Percentiles rank a stretch among this genome's conserved stretches.
Conservation (phyloP, 108 stramenopile genomes). For the Schizochytrium sp. region DNA sequence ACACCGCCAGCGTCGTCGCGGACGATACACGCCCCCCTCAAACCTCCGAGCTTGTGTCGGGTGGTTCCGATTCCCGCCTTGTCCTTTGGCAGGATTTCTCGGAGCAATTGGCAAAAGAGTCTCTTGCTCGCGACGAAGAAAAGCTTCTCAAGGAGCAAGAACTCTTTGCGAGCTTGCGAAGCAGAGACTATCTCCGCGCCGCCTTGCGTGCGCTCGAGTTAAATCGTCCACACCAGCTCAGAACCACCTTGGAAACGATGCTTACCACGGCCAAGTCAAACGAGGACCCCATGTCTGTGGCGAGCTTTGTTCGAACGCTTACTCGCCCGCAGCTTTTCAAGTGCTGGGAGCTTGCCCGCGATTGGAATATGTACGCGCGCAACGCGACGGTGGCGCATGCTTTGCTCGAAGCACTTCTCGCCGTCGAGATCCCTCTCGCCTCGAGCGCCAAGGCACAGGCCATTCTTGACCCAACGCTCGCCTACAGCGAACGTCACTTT, state of each 20-base stretch:
- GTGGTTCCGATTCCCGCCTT: conserved; percentile 80
- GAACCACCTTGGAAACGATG: background rate
- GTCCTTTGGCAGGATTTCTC: conserved; percentile 86
- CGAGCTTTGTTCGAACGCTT: background rate
- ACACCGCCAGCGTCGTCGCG: background rate
- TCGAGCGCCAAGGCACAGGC: background rate
- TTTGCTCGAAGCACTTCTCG: conserved; percentile 30
- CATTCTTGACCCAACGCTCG: background rate
- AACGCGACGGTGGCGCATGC: conserved; percentile 39
- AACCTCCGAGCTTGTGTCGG: conserved; percentile 54
- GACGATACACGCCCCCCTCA: background rate
- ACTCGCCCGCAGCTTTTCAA: background rate
- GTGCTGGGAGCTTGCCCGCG: conserved; percentile 13
- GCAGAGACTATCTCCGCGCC: conserved; percentile 73
- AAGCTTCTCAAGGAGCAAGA: conserved; percentile 68
- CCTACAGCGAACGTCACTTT: conserved; percentile 49
- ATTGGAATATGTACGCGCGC: conserved; percentile 51
- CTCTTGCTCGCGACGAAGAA: conserved; percentile 57
- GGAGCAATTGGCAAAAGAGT: conserved; percentile 59
- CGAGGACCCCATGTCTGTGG: background rate
- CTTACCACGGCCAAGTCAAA: background rate
- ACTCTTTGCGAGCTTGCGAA: conserved; percentile 71
- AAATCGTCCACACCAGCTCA: conserved; percentile 64
- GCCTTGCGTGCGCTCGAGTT: conserved; percentile 66
- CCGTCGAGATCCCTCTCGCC: conserved; percentile 1